phyloP scores from a whole-genome alignment of 1,139 yeast species.

The Arxiozyma slooffiae region DNA sequence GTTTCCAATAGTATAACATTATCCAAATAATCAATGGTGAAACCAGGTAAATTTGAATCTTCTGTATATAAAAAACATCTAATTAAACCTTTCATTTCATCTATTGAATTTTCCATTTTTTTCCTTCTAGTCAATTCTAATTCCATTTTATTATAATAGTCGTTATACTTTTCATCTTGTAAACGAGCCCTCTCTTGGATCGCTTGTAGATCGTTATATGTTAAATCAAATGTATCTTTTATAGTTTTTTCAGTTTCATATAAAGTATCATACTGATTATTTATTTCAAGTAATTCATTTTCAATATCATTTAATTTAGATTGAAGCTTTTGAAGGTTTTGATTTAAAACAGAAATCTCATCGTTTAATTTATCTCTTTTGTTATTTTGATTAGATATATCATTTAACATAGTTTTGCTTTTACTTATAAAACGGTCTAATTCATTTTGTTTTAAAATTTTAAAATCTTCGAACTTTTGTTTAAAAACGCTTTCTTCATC shows the following conservation, averaged over 20 bases:
- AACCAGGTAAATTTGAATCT: conserved; percentile 4
- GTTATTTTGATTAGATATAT: not conserved
- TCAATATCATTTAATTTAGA: conserved; percentile 9
- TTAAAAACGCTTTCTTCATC: conserved; percentile 4
- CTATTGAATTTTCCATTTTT: conserved; percentile 44
- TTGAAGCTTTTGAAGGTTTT: conserved; percentile 7
- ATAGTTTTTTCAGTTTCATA: not conserved
- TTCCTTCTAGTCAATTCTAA: conserved; percentile 26
- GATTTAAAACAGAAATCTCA: conserved; percentile 6
- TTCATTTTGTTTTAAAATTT: conserved; percentile 10
- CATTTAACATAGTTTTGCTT: not conserved
- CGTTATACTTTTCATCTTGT: conserved; percentile 20
- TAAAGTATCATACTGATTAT: conserved; percentile 4
- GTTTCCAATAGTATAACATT: conserved; percentile 1
- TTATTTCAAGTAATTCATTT: conserved; percentile 9
- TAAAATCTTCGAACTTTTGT: conserved; percentile 2
- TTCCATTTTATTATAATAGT: conserved; percentile 23
- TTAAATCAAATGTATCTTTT: conserved; percentile 6
- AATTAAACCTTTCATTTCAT: conserved; percentile 36
- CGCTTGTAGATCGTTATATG: conserved; percentile 9
- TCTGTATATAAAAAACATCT: conserved; percentile 24
- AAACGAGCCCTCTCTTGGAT: conserved; percentile 14
- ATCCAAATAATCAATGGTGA: conserved; percentile 15
- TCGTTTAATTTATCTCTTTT: conserved; percentile 1
- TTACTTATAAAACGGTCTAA: conserved; percentile 3